phyloP scores from a whole-genome alignment of 2,329 filamentous ascomycete species.

The Talaromyces sp. region DNA sequence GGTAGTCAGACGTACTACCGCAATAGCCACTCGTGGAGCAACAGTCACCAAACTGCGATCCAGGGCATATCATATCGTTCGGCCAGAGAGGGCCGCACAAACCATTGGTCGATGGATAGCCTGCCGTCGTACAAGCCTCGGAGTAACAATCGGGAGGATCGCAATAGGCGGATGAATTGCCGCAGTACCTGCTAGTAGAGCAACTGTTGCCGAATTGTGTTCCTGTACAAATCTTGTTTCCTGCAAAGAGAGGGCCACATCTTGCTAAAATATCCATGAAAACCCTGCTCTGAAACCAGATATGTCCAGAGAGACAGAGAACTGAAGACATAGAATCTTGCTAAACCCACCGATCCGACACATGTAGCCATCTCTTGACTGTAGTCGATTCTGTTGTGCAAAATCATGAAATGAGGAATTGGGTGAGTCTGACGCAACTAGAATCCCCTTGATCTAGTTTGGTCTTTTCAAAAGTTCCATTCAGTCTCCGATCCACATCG shows the following conservation, averaged over 20 bases:
- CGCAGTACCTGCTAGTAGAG: conserved; percentile 25
- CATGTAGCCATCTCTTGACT: too few species aligned
- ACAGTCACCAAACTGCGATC: background rate
- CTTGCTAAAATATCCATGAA: too few species aligned
- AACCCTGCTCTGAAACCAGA: too few species aligned
- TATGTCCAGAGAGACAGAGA: too few species aligned
- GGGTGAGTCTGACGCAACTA: too few species aligned
- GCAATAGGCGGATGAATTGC: conserved; percentile 25
- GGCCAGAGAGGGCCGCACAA: background rate
- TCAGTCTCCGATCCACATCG: too few species aligned
- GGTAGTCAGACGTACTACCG: background rate
- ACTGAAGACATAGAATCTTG: too few species aligned
- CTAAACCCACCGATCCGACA: too few species aligned
- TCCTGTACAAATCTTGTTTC: conserved; percentile 28
- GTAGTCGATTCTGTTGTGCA: too few species aligned
- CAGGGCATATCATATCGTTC: background rate
- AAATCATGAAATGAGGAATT: too few species aligned
- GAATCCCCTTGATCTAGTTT: too few species aligned
- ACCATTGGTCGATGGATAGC: conserved; percentile 1
- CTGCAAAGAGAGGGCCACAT: conserved; percentile 26
- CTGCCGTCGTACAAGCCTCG: conserved; percentile 18
- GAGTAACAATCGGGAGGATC: conserved; percentile 23
- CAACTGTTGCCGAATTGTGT: conserved; percentile 29
- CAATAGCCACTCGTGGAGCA: background rate
- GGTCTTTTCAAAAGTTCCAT: too few species aligned